These are phyloP conservation scores for Celoporthe dispersa DNA, from an alignment of 2,329 filamentous ascomycete genomes.

Conservation along the genomic window DNA sequence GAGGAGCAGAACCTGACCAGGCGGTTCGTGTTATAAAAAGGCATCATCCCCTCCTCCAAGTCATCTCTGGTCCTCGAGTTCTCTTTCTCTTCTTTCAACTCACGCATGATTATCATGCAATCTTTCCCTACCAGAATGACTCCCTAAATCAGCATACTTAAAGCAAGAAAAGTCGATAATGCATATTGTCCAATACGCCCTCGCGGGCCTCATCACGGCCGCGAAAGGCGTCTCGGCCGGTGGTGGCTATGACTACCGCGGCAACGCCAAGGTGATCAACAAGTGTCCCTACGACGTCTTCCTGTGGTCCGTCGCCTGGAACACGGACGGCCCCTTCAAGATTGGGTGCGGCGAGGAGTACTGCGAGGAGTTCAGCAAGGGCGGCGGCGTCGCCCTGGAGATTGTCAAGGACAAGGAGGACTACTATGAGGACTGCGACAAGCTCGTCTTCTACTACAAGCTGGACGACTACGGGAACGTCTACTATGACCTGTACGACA, in stretches of 20 bases:
- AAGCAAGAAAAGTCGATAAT: background rate
- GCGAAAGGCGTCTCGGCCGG: conserved; percentile 16
- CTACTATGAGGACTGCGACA: conserved; percentile 18
- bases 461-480: conserved; percentile 9
- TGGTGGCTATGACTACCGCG: conserved; percentile 2
- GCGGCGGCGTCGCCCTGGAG: conserved; percentile 22
- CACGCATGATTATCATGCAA: background rate
- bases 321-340: conserved; percentile 24
- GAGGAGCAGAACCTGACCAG: background rate
- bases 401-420: conserved; percentile 18
- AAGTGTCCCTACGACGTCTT: conserved; percentile 23
- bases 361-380: conserved; percentile 15
- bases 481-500: conserved; percentile 24
- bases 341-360: conserved; percentile 26
- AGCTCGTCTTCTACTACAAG: conserved; percentile 28
- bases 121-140: background rate
- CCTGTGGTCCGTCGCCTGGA: conserved; percentile 26
- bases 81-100: background rate
- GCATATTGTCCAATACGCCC: conserved; percentile 17
- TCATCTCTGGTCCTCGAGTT: background rate
- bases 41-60: background rate
- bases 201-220: conserved; percentile 19
- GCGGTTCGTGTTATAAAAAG: background rate
- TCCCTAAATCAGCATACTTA: background rate
- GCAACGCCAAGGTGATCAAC: conserved; percentile 25